Percentiles rank a stretch among this genome's conserved stretches.
phyloP scores from a whole-genome alignment of 352 stramenopile genomes.

The Phytophthora pistaciae region DNA sequence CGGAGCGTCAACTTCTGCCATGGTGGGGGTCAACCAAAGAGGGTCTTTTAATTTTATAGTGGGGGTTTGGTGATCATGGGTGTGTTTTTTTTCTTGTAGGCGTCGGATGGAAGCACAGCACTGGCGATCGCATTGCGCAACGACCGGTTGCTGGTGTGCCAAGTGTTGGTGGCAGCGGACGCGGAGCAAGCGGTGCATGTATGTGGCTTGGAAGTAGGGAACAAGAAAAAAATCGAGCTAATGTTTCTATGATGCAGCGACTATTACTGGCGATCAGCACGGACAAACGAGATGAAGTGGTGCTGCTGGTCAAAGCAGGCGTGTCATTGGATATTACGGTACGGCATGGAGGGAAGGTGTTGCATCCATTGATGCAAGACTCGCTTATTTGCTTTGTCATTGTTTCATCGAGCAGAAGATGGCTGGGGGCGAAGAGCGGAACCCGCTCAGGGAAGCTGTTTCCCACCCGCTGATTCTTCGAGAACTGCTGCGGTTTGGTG shows the following conservation, averaged over 20 bases:
- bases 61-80: neutral
- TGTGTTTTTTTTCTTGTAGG: constrained; percentile 12
- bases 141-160: constrained; percentile 35
- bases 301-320: constrained; percentile 45
- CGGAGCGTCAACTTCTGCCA: constrained; percentile 28
- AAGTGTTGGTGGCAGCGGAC: constrained; percentile 40
- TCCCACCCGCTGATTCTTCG: constrained; percentile 36
- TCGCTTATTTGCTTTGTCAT: neutral
- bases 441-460: constrained; percentile 38
- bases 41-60: neutral
- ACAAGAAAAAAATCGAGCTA: neutral
- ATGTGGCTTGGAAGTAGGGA: constrained; percentile 3
- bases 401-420: constrained; percentile 16
- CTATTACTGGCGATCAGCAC: constrained; percentile 36
- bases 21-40: constrained; percentile 11
- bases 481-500: constrained; percentile 39
- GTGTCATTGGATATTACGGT: constrained; percentile 41
- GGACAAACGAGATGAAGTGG: constrained; percentile 37
- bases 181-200: constrained; percentile 37
- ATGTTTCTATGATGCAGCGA: constrained; percentile 15
- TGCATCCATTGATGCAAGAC: neutral
- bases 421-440: constrained; percentile 37
- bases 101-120: constrained; percentile 31
- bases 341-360: neutral
- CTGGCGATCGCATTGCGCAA: constrained; percentile 31